Conservation (phyloP, 306 rosid species). For the Rubus idaeus region DNA sequence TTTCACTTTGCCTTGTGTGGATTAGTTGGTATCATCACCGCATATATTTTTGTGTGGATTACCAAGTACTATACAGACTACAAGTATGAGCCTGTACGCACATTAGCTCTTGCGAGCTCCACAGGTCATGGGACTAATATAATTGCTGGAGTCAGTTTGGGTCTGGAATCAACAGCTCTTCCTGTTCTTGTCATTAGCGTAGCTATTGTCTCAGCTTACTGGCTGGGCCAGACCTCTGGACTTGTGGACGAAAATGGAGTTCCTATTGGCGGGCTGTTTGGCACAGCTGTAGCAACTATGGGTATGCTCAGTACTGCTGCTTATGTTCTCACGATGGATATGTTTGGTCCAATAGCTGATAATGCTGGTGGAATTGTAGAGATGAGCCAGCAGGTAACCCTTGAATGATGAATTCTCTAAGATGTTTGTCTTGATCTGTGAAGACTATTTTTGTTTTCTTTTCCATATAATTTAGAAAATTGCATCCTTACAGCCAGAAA, state of each 20-base stretch:
- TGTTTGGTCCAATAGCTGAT: slow-evolving; percentile 99
- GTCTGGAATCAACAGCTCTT: slow-evolving; percentile 97
- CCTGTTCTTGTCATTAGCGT: slow-evolving; percentile 95
- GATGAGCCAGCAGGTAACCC: slow-evolving; percentile 95
- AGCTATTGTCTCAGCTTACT: slow-evolving; percentile 83
- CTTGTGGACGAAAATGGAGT: slow-evolving; percentile 78
- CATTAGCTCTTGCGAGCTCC: slow-evolving; percentile 87
- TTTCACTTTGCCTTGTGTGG: slow-evolving; percentile 97
- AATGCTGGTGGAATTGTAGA: slow-evolving; percentile 99
- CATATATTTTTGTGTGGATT: slow-evolving; percentile 83
- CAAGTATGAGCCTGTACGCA: slow-evolving; percentile 97
- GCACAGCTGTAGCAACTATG: slow-evolving; percentile 99
- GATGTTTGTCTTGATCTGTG: slow-evolving; percentile 6
- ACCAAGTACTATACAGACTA: slow-evolving; percentile 95
- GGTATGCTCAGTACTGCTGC: slow-evolving; percentile 99
- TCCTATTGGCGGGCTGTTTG: slow-evolving; percentile 95
- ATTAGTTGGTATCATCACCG: slow-evolving; percentile 91
- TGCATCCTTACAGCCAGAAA: slow-evolving; percentile 73
- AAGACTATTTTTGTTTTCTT: background rate
- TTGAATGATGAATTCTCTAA: slow-evolving; percentile 20
- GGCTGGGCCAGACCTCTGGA: slow-evolving; percentile 91
- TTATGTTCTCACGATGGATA: slow-evolving; percentile 98
- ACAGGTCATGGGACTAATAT: slow-evolving; percentile 99
- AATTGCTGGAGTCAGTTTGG: slow-evolving; percentile 98
- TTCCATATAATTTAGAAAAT: slow-evolving; percentile 12